Base-by-base conservation (phyloP, 148 eudicot genomes). In the Rhododendron griersonianum region DNA sequence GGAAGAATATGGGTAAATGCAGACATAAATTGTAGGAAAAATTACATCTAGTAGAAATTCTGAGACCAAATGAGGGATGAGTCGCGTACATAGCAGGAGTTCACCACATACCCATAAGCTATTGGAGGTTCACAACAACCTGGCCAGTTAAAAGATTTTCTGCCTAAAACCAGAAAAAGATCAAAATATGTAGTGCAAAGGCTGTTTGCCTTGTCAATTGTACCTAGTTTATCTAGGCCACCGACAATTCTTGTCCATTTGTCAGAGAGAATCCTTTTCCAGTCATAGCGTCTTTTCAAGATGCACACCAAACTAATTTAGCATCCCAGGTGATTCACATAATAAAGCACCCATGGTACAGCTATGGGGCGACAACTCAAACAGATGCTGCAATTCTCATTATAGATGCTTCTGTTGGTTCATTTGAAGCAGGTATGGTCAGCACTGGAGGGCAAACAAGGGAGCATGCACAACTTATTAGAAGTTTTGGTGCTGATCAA, bases 401-500 rank as follows among this genome's bases (percentile, higher is more conserved):
- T 63, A 89, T 97, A 75, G 99, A 97, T 91, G 96, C 99, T 48
- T 94, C 99, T 44, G 23, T 91, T 39, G 99, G 99, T 89, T 90
- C 98, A 67, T 97, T 92, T 90, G 99, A 97, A 92, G 92, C 93
- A 39, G 99, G 98, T 15, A 93, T 97, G 88, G 95, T 93, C 86
- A 90, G 88, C 87, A 87, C 79, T 78, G 95, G 98, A 71, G 98
- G 99, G 78, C 98, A 97, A 88, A 94, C 99, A 82, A 92, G 95
- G 87, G 99, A 97, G 86, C 99, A 97, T 87, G 98, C 98, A 33
- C 98, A 94, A 88, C 95, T 97, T 84, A 92, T 97, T 82, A 90
- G 98, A 91, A 97, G 98, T 90, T 97, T 97, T 91, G 99, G 99
- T 47, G 98, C 93, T 81, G 99, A 97, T 73, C 99, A 94, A 85